Evolutionary conservation across 2,329 filamentous ascomycete genomes (phyloP).

Genomic region (Aureobasidium sp.): DNA sequence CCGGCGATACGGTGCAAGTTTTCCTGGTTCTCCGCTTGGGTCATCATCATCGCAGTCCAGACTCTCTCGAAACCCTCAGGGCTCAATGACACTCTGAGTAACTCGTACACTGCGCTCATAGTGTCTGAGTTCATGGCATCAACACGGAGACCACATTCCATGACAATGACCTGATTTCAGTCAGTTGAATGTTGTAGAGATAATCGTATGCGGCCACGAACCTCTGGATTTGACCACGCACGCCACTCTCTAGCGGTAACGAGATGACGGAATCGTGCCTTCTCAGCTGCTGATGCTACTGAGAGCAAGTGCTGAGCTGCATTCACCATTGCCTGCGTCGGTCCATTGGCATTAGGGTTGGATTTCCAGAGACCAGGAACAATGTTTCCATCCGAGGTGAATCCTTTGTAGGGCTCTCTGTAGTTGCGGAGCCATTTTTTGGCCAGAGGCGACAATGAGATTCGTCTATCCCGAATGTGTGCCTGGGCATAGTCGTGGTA

Average conservation of each 20-base stretch:
- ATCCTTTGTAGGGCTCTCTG: conserved; percentile 60
- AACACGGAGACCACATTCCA: conserved; percentile 57
- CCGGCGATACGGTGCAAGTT: conserved; percentile 11
- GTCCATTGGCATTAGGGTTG: conserved; percentile 26
- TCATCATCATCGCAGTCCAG: conserved; percentile 63
- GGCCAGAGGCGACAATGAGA: conserved; percentile 24
- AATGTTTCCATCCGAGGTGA: conserved; percentile 56
- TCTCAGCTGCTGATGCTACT: conserved; percentile 44
- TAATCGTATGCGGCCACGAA: neutral
- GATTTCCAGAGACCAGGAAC: conserved; percentile 21
- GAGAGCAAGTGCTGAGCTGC: conserved; percentile 31
- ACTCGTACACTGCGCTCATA: conserved; percentile 45
- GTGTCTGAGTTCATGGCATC: conserved; percentile 50
- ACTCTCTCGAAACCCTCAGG: conserved; percentile 65
- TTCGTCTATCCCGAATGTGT: conserved; percentile 11
- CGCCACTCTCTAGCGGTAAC: conserved; percentile 66
- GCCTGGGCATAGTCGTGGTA: conserved; percentile 6
- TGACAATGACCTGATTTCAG: conserved; percentile 48
- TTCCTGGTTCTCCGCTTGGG: conserved; percentile 49
- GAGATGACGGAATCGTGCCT: conserved; percentile 46
- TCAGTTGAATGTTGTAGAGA: neutral
- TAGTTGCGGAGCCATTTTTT: conserved; percentile 24
- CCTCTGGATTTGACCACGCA: conserved; percentile 62
- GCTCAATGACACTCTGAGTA: conserved; percentile 55
- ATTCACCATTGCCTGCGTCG: conserved; percentile 50